Conservation (phyloP, 345 rosid species). For the Eucalyptus victrix region DNA sequence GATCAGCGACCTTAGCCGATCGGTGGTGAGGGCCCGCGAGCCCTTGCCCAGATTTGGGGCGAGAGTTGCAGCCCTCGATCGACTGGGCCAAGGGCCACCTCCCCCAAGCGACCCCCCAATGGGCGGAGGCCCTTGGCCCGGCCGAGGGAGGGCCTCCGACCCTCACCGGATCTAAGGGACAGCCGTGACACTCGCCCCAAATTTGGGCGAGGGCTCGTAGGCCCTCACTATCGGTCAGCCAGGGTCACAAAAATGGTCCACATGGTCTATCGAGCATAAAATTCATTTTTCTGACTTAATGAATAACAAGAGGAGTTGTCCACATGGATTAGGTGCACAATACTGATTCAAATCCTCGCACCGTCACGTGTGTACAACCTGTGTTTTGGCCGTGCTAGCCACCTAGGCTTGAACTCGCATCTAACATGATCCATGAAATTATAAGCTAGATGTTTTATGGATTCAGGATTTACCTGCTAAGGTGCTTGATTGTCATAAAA, state of each 20-base stretch:
- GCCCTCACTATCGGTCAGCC: rapidly evolving
- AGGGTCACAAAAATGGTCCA: background rate
- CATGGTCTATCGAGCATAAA: background rate
- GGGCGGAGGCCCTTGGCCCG: too few relatives aligned
- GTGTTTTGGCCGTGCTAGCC: background rate
- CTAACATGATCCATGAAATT: background rate
- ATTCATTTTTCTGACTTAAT: background rate
- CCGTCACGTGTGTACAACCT: background rate
- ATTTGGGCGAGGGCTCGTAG: too few relatives aligned
- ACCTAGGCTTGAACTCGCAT: background rate
- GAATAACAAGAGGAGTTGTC: background rate
- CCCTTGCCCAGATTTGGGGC: too few relatives aligned
- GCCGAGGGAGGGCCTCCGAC: too few relatives aligned
- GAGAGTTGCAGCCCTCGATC: too few relatives aligned
- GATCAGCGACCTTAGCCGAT: too few relatives aligned
- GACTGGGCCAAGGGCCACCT: too few relatives aligned
- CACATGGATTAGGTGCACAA: background rate
- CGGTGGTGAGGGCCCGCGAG: rapidly evolving
- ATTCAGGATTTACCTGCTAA: background rate
- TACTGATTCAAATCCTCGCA: background rate
- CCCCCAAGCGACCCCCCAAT: rapidly evolving
- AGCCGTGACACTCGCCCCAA: too few relatives aligned
- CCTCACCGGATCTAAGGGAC: too few relatives aligned
- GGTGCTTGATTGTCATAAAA: background rate
- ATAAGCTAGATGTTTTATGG: background rate